Percentiles rank a stretch among this genome's conserved stretches.
These are phyloP conservation scores for Actinomortierella ambigua DNA, from an alignment of 371 early-diverging fungal genomes.

Conservation along the genomic window DNA sequence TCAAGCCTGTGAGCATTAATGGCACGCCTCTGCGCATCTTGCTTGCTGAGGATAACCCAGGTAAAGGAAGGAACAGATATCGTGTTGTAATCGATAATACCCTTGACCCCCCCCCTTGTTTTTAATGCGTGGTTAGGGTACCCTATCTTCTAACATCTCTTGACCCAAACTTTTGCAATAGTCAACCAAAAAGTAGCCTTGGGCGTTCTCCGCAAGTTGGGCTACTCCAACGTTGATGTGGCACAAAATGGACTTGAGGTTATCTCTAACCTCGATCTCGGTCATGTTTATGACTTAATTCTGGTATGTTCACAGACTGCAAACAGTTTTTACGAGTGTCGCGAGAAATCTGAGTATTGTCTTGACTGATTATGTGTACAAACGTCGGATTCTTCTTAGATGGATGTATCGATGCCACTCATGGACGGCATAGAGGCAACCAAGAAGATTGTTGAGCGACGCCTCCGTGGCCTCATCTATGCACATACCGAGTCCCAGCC, in stretches of 20 bases:
- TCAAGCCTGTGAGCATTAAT: conserved; percentile 25
- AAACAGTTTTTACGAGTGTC: no score
- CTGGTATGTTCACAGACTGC: conserved; percentile 12
- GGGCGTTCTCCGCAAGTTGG: conserved; percentile 58
- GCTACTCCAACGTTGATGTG: conserved; percentile 57
- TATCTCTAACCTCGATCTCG: conserved; percentile 31
- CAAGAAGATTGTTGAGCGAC: conserved; percentile 31
- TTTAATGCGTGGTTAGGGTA: no score
- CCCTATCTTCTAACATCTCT: no score
- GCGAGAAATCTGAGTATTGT: no score
- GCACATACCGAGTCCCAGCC: no score
- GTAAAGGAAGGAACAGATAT: conserved; percentile 3
- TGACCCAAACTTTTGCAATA: conserved; percentile 1
- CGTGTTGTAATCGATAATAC: background rate
- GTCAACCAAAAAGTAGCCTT: conserved; percentile 66
- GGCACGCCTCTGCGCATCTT: conserved; percentile 36
- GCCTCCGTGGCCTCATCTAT: conserved; percentile 18
- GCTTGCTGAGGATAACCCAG: conserved; percentile 38
- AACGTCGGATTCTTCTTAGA: no score
- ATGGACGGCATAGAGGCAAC: conserved; percentile 43
- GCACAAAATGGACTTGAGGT: conserved; percentile 64
- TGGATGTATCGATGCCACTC: conserved; percentile 43
- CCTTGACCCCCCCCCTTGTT: no score
- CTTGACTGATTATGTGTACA: no score
- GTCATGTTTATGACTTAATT: conserved; percentile 29